Percentiles rank a stretch among this genome's conserved stretches.
Evolutionary conservation across 2,329 filamentous ascomycete species (phyloP).

Genomic region (Diaporthe velutina): DNA sequence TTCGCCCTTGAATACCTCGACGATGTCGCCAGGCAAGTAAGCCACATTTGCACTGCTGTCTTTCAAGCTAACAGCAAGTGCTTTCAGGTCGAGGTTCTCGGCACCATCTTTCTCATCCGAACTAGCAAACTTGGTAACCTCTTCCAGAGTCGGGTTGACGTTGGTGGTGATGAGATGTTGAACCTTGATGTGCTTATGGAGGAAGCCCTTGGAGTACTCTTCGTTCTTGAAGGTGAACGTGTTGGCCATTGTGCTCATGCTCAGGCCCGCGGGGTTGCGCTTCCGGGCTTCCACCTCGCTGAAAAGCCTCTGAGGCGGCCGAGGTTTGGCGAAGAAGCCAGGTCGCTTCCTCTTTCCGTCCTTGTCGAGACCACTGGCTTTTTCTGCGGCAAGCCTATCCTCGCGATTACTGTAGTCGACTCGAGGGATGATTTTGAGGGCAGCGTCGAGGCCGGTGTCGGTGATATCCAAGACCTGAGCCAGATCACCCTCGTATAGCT

Average conservation of each 20-base stretch:
- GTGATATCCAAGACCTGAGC: slow-evolving; percentile 94
- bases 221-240: slow-evolving; percentile 89
- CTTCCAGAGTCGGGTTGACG: slow-evolving; percentile 93
- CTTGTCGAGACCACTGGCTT: slow-evolving; percentile 48
- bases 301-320: slow-evolving; percentile 90
- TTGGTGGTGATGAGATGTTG: slow-evolving; percentile 87
- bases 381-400: slow-evolving; percentile 19
- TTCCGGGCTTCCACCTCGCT: slow-evolving; percentile 94
- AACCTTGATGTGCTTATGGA: slow-evolving; percentile 93
- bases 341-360: slow-evolving; percentile 86
- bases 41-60: slow-evolving; percentile 84
- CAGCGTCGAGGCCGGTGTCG: slow-evolving; percentile 90
- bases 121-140: slow-evolving; percentile 93
- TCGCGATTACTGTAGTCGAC: slow-evolving; percentile 77
- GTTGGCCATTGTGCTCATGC: slow-evolving; percentile 81
- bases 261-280: slow-evolving; percentile 75
- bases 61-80: slow-evolving; percentile 90
- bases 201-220: slow-evolving; percentile 91
- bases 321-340: slow-evolving; percentile 60
- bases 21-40: slow-evolving; percentile 93
- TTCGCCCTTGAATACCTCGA: slow-evolving; percentile 96
- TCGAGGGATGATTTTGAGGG: slow-evolving; percentile 88
- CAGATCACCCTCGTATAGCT: slow-evolving; percentile 89
- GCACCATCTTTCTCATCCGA: slow-evolving; percentile 87
- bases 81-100: slow-evolving; percentile 92